These are phyloP conservation scores for Jackrogersella multiformis DNA, from an alignment of 495 filamentous ascomycete genomes.

Conservation along the genomic window DNA sequence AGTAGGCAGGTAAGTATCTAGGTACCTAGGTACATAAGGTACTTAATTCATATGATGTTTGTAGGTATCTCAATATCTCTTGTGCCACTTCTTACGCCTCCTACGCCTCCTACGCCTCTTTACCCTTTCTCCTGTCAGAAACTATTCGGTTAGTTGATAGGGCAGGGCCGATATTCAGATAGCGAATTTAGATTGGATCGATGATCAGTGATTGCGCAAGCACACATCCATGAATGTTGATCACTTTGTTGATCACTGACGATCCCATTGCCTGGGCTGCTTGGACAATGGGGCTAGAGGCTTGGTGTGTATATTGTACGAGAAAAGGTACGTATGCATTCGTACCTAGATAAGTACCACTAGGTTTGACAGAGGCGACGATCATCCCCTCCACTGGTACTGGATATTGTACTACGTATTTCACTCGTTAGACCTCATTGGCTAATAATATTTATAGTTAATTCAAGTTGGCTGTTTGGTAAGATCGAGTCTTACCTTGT, in stretches of 20 bases:
- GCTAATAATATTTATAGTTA: constrained; percentile 10
- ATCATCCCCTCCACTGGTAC: background rate
- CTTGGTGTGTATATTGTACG: too few relatives aligned
- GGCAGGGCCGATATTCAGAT: constrained; percentile 1
- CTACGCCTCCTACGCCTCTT: too few relatives aligned
- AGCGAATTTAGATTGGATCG: constrained; percentile 20
- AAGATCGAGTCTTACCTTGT: constrained; percentile 15
- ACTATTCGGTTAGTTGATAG: background rate
- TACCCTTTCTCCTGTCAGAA: too few relatives aligned
- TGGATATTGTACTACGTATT: too few relatives aligned
- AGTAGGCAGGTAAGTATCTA: too few relatives aligned
- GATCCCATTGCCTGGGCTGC: constrained; percentile 16
- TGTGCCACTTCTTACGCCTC: too few relatives aligned
- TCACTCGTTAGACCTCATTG: background rate
- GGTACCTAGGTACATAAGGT: too few relatives aligned
- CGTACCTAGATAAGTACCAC: background rate
- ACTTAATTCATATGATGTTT: too few relatives aligned
- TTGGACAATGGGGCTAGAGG: constrained; percentile 12
- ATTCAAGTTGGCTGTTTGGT: constrained; percentile 9
- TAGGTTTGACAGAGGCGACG: background rate
- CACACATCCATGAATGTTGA: too few relatives aligned
- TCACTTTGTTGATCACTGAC: constrained; percentile 24
- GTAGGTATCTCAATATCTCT: too few relatives aligned
- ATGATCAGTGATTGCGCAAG: constrained; percentile 19
- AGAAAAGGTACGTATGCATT: background rate